Conservation (phyloP, 2,329 filamentous ascomycete species). For the Scopulariopsis brevicaulis region DNA sequence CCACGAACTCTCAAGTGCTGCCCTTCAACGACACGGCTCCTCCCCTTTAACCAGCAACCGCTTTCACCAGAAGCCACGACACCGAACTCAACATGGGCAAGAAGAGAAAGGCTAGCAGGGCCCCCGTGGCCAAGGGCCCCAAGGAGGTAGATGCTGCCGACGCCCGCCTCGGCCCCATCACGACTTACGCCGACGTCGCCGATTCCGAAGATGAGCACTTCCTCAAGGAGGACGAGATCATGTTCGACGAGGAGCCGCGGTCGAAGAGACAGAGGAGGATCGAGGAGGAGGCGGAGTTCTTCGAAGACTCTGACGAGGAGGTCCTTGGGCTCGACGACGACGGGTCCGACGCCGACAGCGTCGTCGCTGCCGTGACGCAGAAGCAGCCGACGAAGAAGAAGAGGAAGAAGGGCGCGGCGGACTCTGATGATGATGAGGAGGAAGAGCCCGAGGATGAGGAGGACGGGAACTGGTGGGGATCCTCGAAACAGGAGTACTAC, state of each 20-base stretch:
- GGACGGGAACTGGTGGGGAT: constrained; percentile 70
- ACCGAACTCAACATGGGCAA: constrained; percentile 36
- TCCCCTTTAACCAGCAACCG: background rate
- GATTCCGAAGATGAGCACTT: constrained; percentile 94
- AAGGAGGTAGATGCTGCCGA: constrained; percentile 44
- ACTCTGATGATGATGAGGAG: constrained; percentile 38
- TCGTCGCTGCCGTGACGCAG: constrained; percentile 13
- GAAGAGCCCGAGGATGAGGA: constrained; percentile 42
- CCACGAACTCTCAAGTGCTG: background rate
- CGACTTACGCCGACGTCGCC: constrained; percentile 71
- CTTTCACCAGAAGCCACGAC: background rate
- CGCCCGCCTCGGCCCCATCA: constrained; percentile 49
- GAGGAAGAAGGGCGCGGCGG: constrained; percentile 21
- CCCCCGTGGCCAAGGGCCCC: constrained; percentile 33
- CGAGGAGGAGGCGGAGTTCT: constrained; percentile 51
- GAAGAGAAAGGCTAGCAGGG: constrained; percentile 59
- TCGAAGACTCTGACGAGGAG: constrained; percentile 53
- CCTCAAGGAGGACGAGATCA: constrained; percentile 71
- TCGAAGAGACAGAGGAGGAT: constrained; percentile 65
- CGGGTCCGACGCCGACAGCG: constrained; percentile 22
- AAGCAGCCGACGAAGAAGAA: constrained; percentile 10
- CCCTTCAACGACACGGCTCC: background rate
- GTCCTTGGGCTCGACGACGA: constrained; percentile 37
- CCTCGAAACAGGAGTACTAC: constrained; percentile 85
- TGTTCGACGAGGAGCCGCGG: constrained; percentile 70